A percentile compares a stretch with the other conserved stretches of the same genome.
phyloP scores from a whole-genome alignment of 164 flowering plant genomes.

The Amborella trichopoda region DNA sequence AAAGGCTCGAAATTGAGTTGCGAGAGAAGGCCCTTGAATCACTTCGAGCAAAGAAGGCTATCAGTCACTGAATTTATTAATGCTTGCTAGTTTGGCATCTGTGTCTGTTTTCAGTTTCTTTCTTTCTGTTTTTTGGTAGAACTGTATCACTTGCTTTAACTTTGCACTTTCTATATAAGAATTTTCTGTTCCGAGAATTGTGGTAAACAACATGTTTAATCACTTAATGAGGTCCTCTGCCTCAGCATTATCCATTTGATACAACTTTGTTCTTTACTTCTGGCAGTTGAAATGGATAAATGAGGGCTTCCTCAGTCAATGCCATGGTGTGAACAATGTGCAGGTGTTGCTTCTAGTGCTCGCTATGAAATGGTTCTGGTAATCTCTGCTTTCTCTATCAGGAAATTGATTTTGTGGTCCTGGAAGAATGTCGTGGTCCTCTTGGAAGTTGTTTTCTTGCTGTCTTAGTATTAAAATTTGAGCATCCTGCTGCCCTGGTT shows the following conservation, averaged over 20 bases:
- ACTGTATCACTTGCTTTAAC: conserved; percentile 5
- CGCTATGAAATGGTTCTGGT: too few relatives aligned
- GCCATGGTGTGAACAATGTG: conserved; percentile 54
- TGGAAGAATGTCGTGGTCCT: neutral
- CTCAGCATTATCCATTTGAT: conserved; percentile 24
- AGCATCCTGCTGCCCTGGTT: neutral
- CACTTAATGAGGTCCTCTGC: conserved; percentile 8
- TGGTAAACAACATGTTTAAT: conserved; percentile 5
- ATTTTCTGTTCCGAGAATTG: conserved; percentile 14
- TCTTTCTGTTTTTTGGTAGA: conserved; percentile 6
- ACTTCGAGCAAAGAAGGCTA: conserved; percentile 80
- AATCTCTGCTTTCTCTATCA: conserved; percentile 43
- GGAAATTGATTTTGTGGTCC: conserved; percentile 22
- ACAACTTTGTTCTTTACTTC: conserved; percentile 64
- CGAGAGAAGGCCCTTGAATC: conserved; percentile 90
- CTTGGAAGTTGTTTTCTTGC: neutral
- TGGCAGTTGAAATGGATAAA: conserved; percentile 82
- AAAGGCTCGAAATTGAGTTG: conserved; percentile 79
- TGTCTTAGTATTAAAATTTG: neutral
- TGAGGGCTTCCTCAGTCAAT: conserved; percentile 75
- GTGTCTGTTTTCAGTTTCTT: conserved; percentile 3
- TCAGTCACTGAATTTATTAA: conserved; percentile 26
- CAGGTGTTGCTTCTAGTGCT: conserved; percentile 53
- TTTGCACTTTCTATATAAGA: conserved; percentile 7
- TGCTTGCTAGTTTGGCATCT: too few relatives aligned